phyloP scores from a whole-genome alignment of 2,329 filamentous ascomycete species.

The Sclerotinia nivalis region DNA sequence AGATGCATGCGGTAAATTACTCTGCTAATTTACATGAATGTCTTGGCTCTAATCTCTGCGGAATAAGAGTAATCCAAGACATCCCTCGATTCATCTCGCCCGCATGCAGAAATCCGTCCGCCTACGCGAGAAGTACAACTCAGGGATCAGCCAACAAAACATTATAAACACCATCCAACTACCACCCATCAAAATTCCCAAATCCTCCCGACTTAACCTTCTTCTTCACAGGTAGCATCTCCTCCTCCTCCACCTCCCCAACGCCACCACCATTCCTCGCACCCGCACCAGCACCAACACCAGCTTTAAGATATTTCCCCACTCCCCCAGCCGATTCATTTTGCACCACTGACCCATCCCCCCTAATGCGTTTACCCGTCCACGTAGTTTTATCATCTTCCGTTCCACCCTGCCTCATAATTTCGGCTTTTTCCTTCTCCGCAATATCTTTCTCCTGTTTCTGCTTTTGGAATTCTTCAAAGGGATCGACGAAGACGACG shows the following conservation, averaged over 20 bases:
- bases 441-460: constrained; percentile 63
- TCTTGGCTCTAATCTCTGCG: not conserved
- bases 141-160: not conserved
- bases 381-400: constrained; percentile 92
- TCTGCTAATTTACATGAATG: not conserved
- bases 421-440: constrained; percentile 60
- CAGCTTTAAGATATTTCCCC: constrained; percentile 81
- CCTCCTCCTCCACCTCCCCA: constrained; percentile 66
- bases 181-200: constrained; percentile 95
- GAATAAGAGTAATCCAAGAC: not conserved
- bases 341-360: constrained; percentile 59
- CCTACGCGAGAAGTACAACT: not conserved
- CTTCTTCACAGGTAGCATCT: constrained; percentile 76
- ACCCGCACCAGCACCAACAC: constrained; percentile 35
- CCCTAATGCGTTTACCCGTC: constrained; percentile 88
- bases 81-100: not conserved
- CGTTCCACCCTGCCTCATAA: constrained; percentile 65
- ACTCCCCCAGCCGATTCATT: constrained; percentile 50
- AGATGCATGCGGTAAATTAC: not conserved
- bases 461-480: constrained; percentile 86
- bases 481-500: constrained; percentile 88
- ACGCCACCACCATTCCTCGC: constrained; percentile 44
- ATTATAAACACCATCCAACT: not conserved
- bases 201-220: constrained; percentile 80
- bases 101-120: not conserved